Base-by-base conservation (phyloP, 2,329 filamentous ascomycete genomes). In the Nectriaceae sp. region DNA sequence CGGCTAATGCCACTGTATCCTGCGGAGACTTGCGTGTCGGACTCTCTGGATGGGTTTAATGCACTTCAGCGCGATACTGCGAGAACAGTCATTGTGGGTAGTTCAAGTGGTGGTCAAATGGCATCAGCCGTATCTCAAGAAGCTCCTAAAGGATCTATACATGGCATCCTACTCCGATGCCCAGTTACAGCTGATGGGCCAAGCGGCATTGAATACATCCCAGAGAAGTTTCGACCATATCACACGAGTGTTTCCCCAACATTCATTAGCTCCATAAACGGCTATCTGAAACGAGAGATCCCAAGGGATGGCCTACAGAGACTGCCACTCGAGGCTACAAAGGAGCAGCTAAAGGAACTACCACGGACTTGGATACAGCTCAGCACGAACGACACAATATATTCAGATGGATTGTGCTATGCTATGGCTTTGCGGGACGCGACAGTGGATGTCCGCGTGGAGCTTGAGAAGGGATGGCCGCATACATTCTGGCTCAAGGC, bases 401-500 rank as follows among this genome's bases (percentile, higher is more conserved):
- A 78, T 60, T 75, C 73, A 18, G 77, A 80, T 58, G 76, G 77
- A 10, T 52, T 76, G 8, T 79, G 76, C 53, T 78, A 78, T 56
- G 75, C 71, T 4, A 71, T 71, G 58, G 59, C 67, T 3, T 58
- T 80, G 49, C 64, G 60, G 35, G 60, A 66, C 11, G 68, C 65
- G 4, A 72, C 71, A 11, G 66, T 71, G 1, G 66, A 72, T 11
- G 71, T 77, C 0, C 66, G 59, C 47, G 57, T 75, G 5, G 69
- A 74, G 53, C 66, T 78, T 2, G 66, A 76, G 21, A 50, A 57
- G 45, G 76, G 76, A 8, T 78, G 71, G 68, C 75, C 76, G 16
- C 77, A 80, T 64, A 80, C 77, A 6, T 79, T 77, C 56, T 79
- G 77, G 77, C 57, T 79, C 48, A 70, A 62, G 70, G 58, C 70